Conservation (phyloP, 106 monocot genomes). For the Apostasia shenzhenica region DNA sequence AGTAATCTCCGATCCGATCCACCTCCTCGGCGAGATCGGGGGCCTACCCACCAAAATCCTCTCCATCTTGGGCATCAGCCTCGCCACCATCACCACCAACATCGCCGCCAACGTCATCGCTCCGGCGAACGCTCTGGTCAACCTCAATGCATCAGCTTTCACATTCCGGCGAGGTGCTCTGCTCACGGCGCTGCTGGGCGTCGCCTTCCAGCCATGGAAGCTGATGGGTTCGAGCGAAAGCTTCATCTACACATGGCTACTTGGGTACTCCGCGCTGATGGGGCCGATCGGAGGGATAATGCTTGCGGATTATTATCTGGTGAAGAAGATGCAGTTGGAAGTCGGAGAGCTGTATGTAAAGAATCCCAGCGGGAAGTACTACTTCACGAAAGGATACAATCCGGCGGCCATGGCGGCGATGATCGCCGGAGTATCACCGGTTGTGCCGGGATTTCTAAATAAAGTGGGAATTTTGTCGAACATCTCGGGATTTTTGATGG, state of each 20-base stretch:
- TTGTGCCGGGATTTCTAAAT: conserved; percentile 69
- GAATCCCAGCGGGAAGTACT: conserved; percentile 27
- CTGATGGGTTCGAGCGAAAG: conserved; percentile 78
- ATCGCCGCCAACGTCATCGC: conserved; percentile 93
- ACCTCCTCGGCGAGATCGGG: conserved; percentile 60
- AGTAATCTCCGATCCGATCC: conserved; percentile 80
- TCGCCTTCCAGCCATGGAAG: conserved; percentile 80
- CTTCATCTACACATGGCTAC: conserved; percentile 89
- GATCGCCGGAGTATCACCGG: conserved; percentile 48
- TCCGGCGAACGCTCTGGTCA: conserved; percentile 79
- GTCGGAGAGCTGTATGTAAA: conserved; percentile 48
- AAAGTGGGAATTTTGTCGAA: conserved; percentile 48
- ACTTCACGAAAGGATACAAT: conserved; percentile 53
- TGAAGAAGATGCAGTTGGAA: conserved; percentile 57
- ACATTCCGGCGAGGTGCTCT: conserved; percentile 68
- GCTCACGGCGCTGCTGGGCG: conserved; percentile 59
- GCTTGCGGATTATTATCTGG: conserved; percentile 69
- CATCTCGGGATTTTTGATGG: conserved; percentile 22
- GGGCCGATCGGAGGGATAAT: conserved; percentile 78
- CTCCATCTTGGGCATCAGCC: conserved; percentile 74
- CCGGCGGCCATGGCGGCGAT: conserved; percentile 52
- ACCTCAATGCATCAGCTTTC: conserved; percentile 46
- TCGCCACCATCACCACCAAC: conserved; percentile 93
- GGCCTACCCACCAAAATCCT: conserved; percentile 37
- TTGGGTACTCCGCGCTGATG: conserved; percentile 82